phyloP scores from a whole-genome alignment of 306 rosid species.

The Cajanus cajan region DNA sequence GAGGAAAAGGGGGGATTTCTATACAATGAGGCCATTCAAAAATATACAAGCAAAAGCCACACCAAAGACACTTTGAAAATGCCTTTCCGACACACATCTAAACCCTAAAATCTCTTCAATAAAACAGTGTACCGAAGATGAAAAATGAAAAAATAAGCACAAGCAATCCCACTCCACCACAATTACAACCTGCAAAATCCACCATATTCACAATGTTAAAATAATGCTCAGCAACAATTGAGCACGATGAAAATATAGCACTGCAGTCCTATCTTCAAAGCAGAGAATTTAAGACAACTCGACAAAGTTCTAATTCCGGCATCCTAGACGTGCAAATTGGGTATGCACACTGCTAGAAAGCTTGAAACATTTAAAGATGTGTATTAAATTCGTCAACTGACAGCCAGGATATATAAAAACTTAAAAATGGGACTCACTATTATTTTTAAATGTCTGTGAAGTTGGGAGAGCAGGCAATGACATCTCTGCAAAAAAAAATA shows the following conservation, averaged over 20 bases:
- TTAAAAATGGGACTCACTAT: constrained; percentile 56
- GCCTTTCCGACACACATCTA: constrained; percentile 42
- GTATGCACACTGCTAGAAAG: not conserved
- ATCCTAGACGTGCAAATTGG: not conserved
- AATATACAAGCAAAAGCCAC: constrained; percentile 56
- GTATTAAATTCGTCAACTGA: not conserved
- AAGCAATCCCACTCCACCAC: constrained; percentile 45
- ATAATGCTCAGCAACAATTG: not conserved
- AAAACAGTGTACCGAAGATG: constrained; percentile 52
- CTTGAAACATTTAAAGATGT: not conserved
- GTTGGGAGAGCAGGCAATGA: constrained; percentile 94
- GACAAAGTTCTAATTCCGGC: not conserved
- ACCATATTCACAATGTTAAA: constrained; percentile 30
- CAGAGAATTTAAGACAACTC: not conserved
- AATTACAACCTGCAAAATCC: constrained; percentile 69
- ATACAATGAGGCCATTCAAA: constrained; percentile 54
- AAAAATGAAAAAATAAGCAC: constrained; percentile 78
- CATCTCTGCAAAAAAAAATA: constrained; percentile 71
- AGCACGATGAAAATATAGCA: not conserved
- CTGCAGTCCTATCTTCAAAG: not conserved
- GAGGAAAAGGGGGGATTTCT: constrained; percentile 29
- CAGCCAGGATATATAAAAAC: not conserved
- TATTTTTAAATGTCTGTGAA: constrained; percentile 74
- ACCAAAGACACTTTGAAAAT: constrained; percentile 40
- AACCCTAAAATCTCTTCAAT: constrained; percentile 51